Percentiles rank a stretch among this genome's conserved stretches.
Evolutionary conservation across 176 grass and related monocot genomes (phyloP).

Genomic region (Secale cereale): DNA sequence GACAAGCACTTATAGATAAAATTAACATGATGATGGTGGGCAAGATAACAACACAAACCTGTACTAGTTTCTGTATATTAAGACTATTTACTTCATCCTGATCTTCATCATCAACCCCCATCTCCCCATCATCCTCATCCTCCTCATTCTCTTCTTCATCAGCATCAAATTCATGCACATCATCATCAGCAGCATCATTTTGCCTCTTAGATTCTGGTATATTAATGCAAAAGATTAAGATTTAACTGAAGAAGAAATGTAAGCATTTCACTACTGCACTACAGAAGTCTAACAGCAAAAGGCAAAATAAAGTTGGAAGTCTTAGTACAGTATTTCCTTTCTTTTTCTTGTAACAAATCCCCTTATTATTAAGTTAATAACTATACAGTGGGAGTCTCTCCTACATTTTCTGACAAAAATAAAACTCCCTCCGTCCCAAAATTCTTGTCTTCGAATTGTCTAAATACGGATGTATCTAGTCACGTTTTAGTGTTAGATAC

Average conservation of each 20-base stretch:
- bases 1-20: background rate
- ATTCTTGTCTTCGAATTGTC: no score
- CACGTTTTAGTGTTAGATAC: no score
- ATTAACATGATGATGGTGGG: slow-evolving; percentile 1
- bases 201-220: slow-evolving; percentile 63
- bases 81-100: slow-evolving; percentile 65
- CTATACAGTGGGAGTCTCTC: background rate
- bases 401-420: background rate
- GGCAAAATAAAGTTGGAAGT: no score
- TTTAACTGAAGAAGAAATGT: background rate
- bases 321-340: background rate
- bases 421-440: no score
- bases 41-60: slow-evolving; percentile 52
- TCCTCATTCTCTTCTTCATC: slow-evolving; percentile 77
- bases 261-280: background rate
- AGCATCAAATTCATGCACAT: slow-evolving; percentile 76
- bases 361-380: no score
- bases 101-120: slow-evolving; percentile 85
- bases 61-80: slow-evolving; percentile 58
- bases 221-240: slow-evolving; percentile 19
- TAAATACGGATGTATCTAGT: no score
- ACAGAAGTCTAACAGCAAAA: no score
- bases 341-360: no score
- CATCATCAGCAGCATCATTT: slow-evolving; percentile 47
- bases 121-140: slow-evolving; percentile 65